Evolutionary conservation across 257 asterid genomes (phyloP).

Genomic region (Scutellaria galericulata): DNA sequence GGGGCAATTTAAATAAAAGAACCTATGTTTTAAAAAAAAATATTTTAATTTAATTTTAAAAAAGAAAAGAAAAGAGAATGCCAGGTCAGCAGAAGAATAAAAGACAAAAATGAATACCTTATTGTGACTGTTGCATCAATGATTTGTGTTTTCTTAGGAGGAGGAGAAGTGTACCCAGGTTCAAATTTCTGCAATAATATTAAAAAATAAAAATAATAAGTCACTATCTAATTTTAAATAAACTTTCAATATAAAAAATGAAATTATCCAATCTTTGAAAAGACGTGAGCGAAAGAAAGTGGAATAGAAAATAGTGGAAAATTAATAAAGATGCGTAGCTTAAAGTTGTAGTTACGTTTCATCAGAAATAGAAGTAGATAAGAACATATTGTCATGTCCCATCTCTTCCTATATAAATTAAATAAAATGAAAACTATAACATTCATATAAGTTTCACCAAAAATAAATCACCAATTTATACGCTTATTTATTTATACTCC

Average conservation of each 20-base stretch:
- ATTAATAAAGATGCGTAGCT: conserved; percentile 30
- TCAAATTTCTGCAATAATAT: conserved; percentile 72
- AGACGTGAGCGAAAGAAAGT: conserved; percentile 20
- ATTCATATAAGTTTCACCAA: not conserved
- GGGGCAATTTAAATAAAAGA: conserved; percentile 32
- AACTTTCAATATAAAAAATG: conserved; percentile 8
- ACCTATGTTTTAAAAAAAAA: not conserved
- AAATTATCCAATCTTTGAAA: conserved; percentile 24
- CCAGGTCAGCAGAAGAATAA: not conserved
- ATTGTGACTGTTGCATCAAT: conserved; percentile 56
- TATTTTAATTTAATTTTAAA: not conserved
- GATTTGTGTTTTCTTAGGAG: conserved; percentile 53
- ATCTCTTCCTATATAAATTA: conserved; percentile 25
- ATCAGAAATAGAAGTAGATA: conserved; percentile 33
- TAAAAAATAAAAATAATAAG: not conserved
- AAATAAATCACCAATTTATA: not conserved
- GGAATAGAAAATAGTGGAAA: conserved; percentile 8
- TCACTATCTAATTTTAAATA: conserved; percentile 20
- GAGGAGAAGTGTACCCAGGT: conserved; percentile 71
- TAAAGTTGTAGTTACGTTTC: conserved; percentile 19
- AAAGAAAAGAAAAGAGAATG: not conserved
- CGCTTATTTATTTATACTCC: conserved; percentile 35
- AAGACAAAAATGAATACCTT: conserved; percentile 53
- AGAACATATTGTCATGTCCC: conserved; percentile 39
- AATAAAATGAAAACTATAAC: too few species aligned